phyloP scores from a whole-genome alignment of 345 rosid genomes.

The Draba incana region DNA sequence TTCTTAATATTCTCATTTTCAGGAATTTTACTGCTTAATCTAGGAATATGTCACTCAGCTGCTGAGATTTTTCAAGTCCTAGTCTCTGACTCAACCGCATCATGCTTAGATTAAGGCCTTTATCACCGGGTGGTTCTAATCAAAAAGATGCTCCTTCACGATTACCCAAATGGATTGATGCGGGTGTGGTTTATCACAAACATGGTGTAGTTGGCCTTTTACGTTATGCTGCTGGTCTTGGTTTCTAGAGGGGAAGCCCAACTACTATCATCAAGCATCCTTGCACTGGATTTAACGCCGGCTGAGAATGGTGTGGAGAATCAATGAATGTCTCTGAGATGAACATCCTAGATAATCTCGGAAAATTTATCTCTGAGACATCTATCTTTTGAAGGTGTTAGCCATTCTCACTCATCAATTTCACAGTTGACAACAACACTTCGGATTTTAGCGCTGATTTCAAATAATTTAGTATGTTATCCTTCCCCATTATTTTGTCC shows the following conservation, averaged over 20 bases:
- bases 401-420: conserved; percentile 80
- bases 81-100: conserved; percentile 86
- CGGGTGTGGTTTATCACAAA: conserved; percentile 90
- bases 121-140: conserved; percentile 95
- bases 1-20: conserved; percentile 45
- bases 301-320: conserved; percentile 77
- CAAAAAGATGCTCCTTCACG: conserved; percentile 93
- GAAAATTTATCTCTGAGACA: conserved; percentile 73
- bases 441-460: conserved; percentile 80
- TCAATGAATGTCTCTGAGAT: conserved; percentile 68
- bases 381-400: conserved; percentile 83
- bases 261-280: conserved; percentile 69
- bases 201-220: conserved; percentile 88
- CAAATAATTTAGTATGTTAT: conserved; percentile 78
- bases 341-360: conserved; percentile 87
- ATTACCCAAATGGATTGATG: conserved; percentile 92
- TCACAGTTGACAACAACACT: conserved; percentile 91
- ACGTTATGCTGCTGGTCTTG: conserved; percentile 81
- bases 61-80: conserved; percentile 94
- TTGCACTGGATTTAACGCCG: too few relatives aligned
- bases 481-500: conserved; percentile 17
- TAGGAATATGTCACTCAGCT: conserved; percentile 94
- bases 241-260: conserved; percentile 97
- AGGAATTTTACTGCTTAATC: conserved; percentile 87
- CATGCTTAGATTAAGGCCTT: conserved; percentile 74